phyloP scores from a whole-genome alignment of 352 stramenopile species.

The Phytophthora nicotianae region DNA sequence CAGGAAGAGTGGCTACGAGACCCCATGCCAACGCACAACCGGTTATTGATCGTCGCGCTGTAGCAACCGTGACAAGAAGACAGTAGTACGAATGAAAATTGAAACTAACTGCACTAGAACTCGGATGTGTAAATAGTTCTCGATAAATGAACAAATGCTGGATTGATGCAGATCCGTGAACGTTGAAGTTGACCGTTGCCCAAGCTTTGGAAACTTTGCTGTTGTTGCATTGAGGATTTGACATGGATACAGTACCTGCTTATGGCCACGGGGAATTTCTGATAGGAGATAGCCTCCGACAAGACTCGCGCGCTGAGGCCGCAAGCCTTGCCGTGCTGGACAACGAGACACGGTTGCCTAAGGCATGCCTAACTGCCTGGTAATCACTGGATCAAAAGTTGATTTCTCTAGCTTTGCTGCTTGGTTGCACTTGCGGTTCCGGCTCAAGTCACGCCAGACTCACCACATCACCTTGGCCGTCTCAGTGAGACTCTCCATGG shows the following conservation, averaged over 20 bases:
- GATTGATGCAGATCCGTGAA: background rate
- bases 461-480: slow-evolving; percentile 3
- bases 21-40: slow-evolving; percentile 39
- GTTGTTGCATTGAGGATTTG: slow-evolving; percentile 11
- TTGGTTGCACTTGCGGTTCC: background rate
- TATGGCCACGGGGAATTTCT: background rate
- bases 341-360: background rate
- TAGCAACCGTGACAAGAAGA: background rate
- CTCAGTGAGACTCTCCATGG: slow-evolving; percentile 13
- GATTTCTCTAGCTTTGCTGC: slow-evolving; percentile 4
- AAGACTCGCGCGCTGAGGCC: background rate
- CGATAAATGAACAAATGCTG: slow-evolving; percentile 3
- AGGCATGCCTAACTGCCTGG: no score
- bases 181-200: slow-evolving; percentile 9
- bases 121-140: slow-evolving; percentile 11
- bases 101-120: slow-evolving; percentile 12
- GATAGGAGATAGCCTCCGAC: background rate
- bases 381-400: no score
- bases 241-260: slow-evolving; percentile 18
- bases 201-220: background rate
- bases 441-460: slow-evolving; percentile 6
- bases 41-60: slow-evolving; percentile 36
- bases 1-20: slow-evolving; percentile 30
- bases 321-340: background rate
- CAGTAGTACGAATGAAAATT: background rate